Evolutionary conservation across 2,329 filamentous ascomycete genomes (phyloP).

Genomic region (Dissoconium aciculare): DNA sequence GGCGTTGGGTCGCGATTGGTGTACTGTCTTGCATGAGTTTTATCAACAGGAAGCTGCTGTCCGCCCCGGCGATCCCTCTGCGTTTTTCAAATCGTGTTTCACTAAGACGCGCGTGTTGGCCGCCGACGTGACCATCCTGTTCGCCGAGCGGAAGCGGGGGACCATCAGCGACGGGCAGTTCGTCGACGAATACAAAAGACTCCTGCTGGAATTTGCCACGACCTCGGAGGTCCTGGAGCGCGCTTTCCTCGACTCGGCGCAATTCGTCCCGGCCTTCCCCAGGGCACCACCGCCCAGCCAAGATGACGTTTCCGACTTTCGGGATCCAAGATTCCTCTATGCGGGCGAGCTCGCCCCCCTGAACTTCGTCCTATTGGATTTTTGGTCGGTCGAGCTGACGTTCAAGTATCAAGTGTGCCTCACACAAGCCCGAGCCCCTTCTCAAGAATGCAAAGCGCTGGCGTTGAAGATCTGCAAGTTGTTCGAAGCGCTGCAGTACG

Average conservation of each 20-base stretch:
- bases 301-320: constrained; percentile 61
- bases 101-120: constrained; percentile 57
- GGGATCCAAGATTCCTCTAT: constrained; percentile 54
- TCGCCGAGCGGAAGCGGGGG: constrained; percentile 37
- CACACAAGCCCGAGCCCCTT: constrained; percentile 19
- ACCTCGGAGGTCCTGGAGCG: constrained; percentile 40
- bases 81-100: constrained; percentile 48
- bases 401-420: constrained; percentile 55
- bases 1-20: constrained; percentile 65
- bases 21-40: constrained; percentile 47
- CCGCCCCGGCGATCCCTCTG: constrained; percentile 48
- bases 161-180: constrained; percentile 56
- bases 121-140: constrained; percentile 65
- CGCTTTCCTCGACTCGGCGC: constrained; percentile 44
- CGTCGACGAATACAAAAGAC: constrained; percentile 38
- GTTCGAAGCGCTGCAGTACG: constrained; percentile 63
- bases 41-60: constrained; percentile 44
- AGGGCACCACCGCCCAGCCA: constrained; percentile 32
- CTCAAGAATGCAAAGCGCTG: constrained; percentile 29
- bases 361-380: constrained; percentile 62
- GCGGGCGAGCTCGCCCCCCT: constrained; percentile 55
- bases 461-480: constrained; percentile 61
- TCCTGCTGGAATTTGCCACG: constrained; percentile 36
- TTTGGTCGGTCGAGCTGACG: constrained; percentile 66
- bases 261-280: constrained; percentile 50